A percentile compares a stretch with the other conserved stretches of the same genome.
Evolutionary conservation across 306 rosid species (phyloP).

Genomic region (Luffa aegyptiaca): DNA sequence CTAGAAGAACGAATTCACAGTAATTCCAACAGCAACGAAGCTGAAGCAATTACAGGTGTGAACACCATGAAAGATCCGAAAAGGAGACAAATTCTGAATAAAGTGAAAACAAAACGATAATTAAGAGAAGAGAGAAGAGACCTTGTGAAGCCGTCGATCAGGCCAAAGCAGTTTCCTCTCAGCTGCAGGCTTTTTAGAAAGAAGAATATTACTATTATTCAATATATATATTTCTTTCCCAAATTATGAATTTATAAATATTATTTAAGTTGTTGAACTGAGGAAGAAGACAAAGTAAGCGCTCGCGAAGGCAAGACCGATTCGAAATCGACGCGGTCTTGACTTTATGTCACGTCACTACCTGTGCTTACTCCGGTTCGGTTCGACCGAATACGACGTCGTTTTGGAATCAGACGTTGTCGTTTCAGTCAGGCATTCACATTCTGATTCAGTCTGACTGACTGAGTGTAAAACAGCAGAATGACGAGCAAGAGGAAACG

Average conservation of each 20-base stretch:
- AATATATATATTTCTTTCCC: not conserved
- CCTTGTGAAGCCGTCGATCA: constrained; percentile 12
- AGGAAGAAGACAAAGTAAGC: constrained; percentile 12
- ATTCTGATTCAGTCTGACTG: not conserved
- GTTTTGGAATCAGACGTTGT: not conserved
- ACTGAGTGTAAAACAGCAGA: not conserved
- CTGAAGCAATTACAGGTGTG: not conserved
- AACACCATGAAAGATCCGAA: constrained; percentile 6
- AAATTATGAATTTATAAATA: not conserved
- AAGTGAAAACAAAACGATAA: not conserved
- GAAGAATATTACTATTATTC: not conserved
- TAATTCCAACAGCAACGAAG: not conserved
- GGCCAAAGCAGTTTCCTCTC: constrained; percentile 49
- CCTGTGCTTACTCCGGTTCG: not conserved
- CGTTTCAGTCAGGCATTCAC: not conserved
- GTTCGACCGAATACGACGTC: not conserved
- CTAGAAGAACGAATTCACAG: not conserved
- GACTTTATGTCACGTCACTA: not conserved
- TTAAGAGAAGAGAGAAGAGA: constrained; percentile 1
- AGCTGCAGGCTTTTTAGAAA: constrained; percentile 48
- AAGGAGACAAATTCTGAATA: not conserved
- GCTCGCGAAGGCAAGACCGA: constrained; percentile 11
- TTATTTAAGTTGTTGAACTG: not conserved
- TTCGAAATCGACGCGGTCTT: constrained; percentile 9
- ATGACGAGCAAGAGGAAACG: constrained; percentile 20